A percentile compares a stretch with the other conserved stretches of the same genome.
Conservation (phyloP, 768 basidiomycete species). For the Tylopilus plumbeoviolaceoides region DNA sequence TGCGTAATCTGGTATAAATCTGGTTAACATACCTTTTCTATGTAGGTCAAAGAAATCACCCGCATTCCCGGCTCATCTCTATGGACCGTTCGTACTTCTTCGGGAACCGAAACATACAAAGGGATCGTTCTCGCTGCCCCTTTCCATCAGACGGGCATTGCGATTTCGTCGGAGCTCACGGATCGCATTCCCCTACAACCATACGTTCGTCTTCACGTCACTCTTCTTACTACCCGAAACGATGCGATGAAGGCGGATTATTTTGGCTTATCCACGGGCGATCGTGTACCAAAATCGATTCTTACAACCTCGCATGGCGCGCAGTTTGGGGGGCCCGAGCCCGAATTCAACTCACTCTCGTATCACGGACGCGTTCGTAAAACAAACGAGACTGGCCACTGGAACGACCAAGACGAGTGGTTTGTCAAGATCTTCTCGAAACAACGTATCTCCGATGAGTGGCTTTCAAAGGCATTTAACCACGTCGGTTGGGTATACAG, state of each 20-base stretch:
- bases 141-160: conserved; percentile 64
- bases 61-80: conserved; percentile 40
- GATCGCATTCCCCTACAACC: conserved; percentile 61
- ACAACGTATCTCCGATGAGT: conserved; percentile 57
- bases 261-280: conserved; percentile 52
- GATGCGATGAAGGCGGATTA: conserved; percentile 58
- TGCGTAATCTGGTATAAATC: neutral
- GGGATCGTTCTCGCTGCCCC: conserved; percentile 87
- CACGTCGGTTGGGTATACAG: conserved; percentile 77
- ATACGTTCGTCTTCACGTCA: conserved; percentile 86
- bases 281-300: conserved; percentile 55
- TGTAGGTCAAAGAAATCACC: conserved; percentile 51
- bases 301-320: conserved; percentile 70
- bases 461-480: conserved; percentile 65
- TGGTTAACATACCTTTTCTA: neutral
- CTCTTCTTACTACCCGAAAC: conserved; percentile 77
- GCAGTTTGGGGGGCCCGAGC: conserved; percentile 50
- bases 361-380: conserved; percentile 61
- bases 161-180: conserved; percentile 44
- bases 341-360: conserved; percentile 84
- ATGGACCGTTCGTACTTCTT: conserved; percentile 51
- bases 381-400: conserved; percentile 22
- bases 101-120: conserved; percentile 52
- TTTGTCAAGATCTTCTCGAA: conserved; percentile 87
- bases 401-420: conserved; percentile 42